These are phyloP conservation scores for Eimeria praecox DNA, from an alignment of 169 alveolate genomes.

Conservation along the genomic window DNA sequence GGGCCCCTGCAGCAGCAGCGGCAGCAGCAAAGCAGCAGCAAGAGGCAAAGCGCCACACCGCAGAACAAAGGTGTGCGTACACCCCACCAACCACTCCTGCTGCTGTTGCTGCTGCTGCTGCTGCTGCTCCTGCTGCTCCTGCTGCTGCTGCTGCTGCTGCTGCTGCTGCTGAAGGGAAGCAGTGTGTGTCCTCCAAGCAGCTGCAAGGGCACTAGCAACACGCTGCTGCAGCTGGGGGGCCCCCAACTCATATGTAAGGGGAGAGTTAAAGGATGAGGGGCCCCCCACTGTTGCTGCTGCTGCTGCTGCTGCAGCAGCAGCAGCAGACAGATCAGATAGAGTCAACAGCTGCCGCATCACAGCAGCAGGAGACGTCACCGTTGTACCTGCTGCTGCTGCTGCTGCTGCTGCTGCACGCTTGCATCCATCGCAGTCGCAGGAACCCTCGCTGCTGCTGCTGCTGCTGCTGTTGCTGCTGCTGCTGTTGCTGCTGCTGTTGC, in stretches of 20 bases:
- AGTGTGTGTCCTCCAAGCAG: background rate
- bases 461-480: background rate
- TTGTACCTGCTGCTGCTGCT: background rate
- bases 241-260: no score
- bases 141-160: background rate
- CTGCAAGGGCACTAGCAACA: background rate
- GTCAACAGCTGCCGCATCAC: constrained; percentile 11
- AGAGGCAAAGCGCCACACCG: constrained; percentile 26
- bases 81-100: constrained; percentile 3
- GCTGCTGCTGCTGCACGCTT: background rate
- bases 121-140: background rate
- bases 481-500: background rate
- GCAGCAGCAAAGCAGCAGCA: constrained; percentile 38
- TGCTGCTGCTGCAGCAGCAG: no score
- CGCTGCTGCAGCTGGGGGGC: constrained; percentile 33
- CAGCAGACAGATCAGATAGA: background rate
- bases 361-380: background rate
- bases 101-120: constrained; percentile 17
- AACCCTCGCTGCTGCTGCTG: no score
- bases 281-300: no score
- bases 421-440: no score
- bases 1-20: background rate
- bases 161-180: background rate
- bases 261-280: background rate
- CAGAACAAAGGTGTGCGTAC: constrained; percentile 28